Conservation (phyloP, 202 grass and related monocot species). For the Hordeum pubiflorum region DNA sequence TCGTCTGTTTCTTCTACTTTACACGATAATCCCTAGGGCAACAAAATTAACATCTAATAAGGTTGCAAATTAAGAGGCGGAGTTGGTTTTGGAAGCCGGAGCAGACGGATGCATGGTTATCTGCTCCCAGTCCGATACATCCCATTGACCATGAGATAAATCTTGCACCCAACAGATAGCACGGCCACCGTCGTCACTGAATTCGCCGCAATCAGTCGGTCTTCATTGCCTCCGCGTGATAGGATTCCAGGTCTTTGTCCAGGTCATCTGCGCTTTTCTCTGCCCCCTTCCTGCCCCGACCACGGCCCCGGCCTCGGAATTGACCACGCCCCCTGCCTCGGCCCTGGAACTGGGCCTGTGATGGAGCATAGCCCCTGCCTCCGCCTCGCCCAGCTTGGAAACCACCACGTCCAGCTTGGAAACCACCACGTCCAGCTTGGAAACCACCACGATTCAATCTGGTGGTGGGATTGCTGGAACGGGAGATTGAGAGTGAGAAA, state of each 20-base stretch:
- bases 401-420: conserved; percentile 43
- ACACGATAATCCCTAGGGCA: conserved; percentile 1
- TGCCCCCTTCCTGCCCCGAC: conserved; percentile 38
- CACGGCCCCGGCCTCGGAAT: conserved; percentile 12
- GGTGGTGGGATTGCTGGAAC: conserved; percentile 11
- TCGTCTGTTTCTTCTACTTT: neutral
- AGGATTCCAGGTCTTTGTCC: conserved; percentile 75
- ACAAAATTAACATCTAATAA: conserved; percentile 25
- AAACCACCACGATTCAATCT: conserved; percentile 38
- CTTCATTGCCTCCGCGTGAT: conserved; percentile 65
- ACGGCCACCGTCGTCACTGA: neutral
- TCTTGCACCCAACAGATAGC: neutral
- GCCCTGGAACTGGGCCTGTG: neutral
- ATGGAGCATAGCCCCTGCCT: conserved; percentile 20
- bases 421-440: conserved; percentile 43
- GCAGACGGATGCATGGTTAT: neutral
- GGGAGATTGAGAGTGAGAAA: neutral
- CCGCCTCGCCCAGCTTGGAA: conserved; percentile 38
- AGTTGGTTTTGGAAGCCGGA: conserved; percentile 20
- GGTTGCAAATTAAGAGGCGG: neutral
- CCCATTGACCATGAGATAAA: neutral
- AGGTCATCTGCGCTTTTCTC: conserved; percentile 65
- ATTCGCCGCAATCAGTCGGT: conserved; percentile 27
- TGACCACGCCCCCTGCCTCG: conserved; percentile 34
- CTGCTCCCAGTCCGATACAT: conserved; percentile 17